Evolutionary conservation across 345 rosid species (phyloP), one percentile per base, ranked within the genome.

Genomic region (Dipteronia sinensis): DNA sequence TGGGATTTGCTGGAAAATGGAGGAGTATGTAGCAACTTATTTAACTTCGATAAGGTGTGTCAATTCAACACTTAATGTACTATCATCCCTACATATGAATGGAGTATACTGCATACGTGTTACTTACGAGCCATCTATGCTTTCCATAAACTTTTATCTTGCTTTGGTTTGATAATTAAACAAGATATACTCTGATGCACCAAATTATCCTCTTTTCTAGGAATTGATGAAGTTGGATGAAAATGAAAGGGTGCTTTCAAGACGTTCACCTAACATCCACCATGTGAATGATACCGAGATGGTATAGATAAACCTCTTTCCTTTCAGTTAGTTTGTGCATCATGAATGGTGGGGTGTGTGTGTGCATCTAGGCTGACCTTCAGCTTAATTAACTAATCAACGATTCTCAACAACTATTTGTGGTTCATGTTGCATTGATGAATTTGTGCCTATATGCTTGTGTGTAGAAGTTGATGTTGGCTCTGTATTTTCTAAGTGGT

Each of bases 181-280:
- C 23, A 47, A 38, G 59, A 80, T 25, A 84, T 20, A 42, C n/a
- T 10, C n/a, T 44, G 44, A 20, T 77, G 56, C 67, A 27, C 38
- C 59, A 68, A 17, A 56, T 58, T 71, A 76, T 58, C 23, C 19
- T 49, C 56, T 75, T 71, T 78, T 67, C 40, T 80, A 95, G 99
- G 99, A 92, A 62, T 84, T 95, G 81, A 93, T 95, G 97, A 85
- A 82, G 69, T 87, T 95, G 84, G 97, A 93, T 74, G 88, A 92
- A 86, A 88, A 82, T 31, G 89, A 91, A 78, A 83, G 87, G 81
- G 87, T 91, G 79, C 91, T 91, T 77, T 88, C 93, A 67, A 92
- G 97, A 87, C 77, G 95, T 67, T 84, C 78, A 51, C 94, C 97
- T 23, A 87, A 84, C 78, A 76, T 91, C 81, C 97, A 95, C 84